These are phyloP conservation scores for Diplocarpon mali DNA, from an alignment of 2,329 filamentous ascomycete genomes.

Conservation along the genomic window DNA sequence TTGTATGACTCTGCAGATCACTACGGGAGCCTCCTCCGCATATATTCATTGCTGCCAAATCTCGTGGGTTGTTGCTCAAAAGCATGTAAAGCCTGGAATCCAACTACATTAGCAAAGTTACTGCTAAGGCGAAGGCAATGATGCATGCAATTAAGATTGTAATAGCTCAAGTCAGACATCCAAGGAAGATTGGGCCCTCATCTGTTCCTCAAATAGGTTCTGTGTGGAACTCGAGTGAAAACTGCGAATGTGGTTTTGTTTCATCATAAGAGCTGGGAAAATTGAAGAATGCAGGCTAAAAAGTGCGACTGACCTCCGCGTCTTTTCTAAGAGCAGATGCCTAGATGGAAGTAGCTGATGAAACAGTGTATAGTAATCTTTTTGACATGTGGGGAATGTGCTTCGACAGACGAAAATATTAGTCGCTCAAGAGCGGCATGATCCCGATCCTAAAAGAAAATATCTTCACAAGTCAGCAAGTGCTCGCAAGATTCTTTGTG, in stretches of 20 bases:
- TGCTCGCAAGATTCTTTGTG: too few species aligned
- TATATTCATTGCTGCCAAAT: too few species aligned
- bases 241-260: conserved; percentile 75
- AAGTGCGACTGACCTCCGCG: conserved; percentile 14
- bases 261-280: conserved; percentile 47
- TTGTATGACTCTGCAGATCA: too few species aligned
- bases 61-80: too few species aligned
- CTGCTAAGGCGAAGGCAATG: neutral
- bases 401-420: too few species aligned
- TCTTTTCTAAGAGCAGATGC: too few species aligned
- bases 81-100: too few species aligned
- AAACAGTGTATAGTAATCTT: too few species aligned
- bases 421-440: neutral
- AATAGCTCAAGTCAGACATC: conserved; percentile 54
- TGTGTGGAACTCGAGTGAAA: conserved; percentile 65
- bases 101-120: conserved; percentile 1
- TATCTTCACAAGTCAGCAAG: conserved; percentile 17
- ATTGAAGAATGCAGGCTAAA: conserved; percentile 5
- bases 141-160: neutral
- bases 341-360: too few species aligned
- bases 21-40: too few species aligned
- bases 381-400: neutral
- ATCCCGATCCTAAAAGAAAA: conserved; percentile 4
- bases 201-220: conserved; percentile 55
- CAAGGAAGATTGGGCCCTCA: conserved; percentile 63